Base-by-base conservation (phyloP, 176 grass and related monocot species). In the Aechmea fasciata region DNA sequence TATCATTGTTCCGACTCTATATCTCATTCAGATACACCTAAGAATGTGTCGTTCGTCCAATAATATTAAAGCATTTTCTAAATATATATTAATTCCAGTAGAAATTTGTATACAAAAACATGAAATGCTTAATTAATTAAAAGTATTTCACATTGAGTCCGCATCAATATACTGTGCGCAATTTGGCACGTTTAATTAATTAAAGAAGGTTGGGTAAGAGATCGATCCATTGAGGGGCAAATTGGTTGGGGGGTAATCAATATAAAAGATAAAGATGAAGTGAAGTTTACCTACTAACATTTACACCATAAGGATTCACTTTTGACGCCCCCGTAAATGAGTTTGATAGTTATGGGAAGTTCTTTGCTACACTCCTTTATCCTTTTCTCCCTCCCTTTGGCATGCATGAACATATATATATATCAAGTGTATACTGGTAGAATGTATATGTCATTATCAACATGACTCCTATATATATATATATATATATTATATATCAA, bases 261-360 rank as follows among this genome's bases (percentile, higher is more conserved):
- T 41, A 41, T 14, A 67, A 67, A 47, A 47, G 28, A 67, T 67
- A 67, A 47, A 47, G 28, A 67, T 67, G 64, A 67, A 67, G 12
- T n/a, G 28, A 48, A 67, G 13, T 18, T 67, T 67, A 13, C 64
- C 64, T 14, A 67, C 64, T 17, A 61, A 47, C 64, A 67, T 67
- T 67, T 47, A 67, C 29, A 67, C 13, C 33, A 10, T 11, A 2
- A 10, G 64, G 25, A 10, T 67, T 48, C 41, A 49, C 65, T 61
- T 66, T 67, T 48, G 29, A 48, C 65, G 48, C 48, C 48, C 2
- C 13, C 10, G 3, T 15, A 17, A 9, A 18, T 13, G 64, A n/a
- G 13, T 67, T 48, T 47, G 14, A 67, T 67, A 49, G 65, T 67
- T n/a, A 47, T 15, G 28, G 33, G 65, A 67, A 48, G 4, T 15